Evolutionary conservation across 352 stramenopile species (phyloP).

Genomic region (Phytophthora uliginosa): DNA sequence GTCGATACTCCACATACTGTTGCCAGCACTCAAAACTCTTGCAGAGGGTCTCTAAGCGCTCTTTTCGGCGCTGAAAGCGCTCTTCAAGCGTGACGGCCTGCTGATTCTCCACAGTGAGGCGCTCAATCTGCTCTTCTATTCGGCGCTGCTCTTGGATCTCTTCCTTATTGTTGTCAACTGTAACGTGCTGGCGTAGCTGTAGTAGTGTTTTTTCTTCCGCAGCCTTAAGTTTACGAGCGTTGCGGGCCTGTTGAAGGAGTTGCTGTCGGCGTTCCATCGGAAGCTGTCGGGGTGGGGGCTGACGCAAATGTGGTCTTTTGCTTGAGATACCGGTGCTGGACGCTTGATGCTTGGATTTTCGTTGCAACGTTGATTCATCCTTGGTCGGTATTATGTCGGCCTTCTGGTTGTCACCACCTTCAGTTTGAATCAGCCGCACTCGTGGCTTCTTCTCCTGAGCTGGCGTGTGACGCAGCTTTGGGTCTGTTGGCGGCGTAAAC

Average conservation of each 20-base stretch:
- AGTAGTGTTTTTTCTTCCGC: conserved; percentile 26
- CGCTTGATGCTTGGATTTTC: not conserved
- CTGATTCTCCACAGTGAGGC: conserved; percentile 47
- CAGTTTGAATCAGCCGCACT: not conserved
- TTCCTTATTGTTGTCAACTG: conserved; percentile 36
- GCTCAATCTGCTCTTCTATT: conserved; percentile 47
- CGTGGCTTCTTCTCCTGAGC: conserved; percentile 7
- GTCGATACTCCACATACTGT: conserved; percentile 11
- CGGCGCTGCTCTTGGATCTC: conserved; percentile 33
- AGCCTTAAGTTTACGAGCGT: conserved; percentile 26
- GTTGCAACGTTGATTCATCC: not conserved
- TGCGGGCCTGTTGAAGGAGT: conserved; percentile 32
- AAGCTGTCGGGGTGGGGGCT: conserved; percentile 17
- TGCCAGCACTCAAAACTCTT: conserved; percentile 27
- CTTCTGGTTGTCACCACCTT: conserved; percentile 15
- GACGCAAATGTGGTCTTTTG: conserved; percentile 2
- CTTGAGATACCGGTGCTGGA: not conserved
- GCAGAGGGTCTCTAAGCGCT: conserved; percentile 21
- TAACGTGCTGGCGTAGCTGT: conserved; percentile 8
- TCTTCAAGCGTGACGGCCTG: conserved; percentile 36
- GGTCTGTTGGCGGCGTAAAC: not conserved
- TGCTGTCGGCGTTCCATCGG: conserved; percentile 54
- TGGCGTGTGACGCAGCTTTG: not conserved
- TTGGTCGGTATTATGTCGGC: conserved; percentile 5
- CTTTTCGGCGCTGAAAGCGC: conserved; percentile 34